Base-by-base conservation (phyloP, 352 stramenopile genomes). In the Pythium biforme region DNA sequence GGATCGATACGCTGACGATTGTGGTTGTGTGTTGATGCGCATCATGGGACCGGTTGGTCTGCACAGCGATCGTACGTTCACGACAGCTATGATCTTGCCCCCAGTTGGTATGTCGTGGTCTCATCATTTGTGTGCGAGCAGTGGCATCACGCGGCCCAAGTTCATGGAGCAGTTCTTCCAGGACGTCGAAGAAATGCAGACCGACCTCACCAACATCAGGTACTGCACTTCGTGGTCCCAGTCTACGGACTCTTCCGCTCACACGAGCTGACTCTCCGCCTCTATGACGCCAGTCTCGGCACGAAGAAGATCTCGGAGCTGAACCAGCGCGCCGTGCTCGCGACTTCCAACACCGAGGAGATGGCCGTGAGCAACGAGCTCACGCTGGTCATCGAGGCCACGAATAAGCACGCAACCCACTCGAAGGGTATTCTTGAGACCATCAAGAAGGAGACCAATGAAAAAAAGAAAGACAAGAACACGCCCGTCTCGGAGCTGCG, bases 151-250 rank as follows among this genome's bases (percentile, higher is more conserved):
- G 60, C 78, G 86, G 3, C 86, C 86, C 48, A 94, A 92, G 64
- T 92, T 93, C 65, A 99, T 98, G 95, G 85, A 96, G 67, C 74
- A 91, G 64, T 99, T 99, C 74, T 99, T 98, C 75, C 76, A 90
- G 48, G 92, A 98, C 62, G 92, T 98, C 12, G 94, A 99, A 59
- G 76, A 88, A 3, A 97, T 99, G 74, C 97, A 98, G 69, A 77
- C 74, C 34, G 88, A 98, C 55, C 95, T 99, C 59, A 77, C 87
- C 39, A 91, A 87, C 39, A 97, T 99, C 51, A 87, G 72, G 73
- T 81, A 46, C 12, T 4, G 8, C 31, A 37, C 29, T 10, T 34
- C 29, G 29, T 37, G 31, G 14, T 46, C 27, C 49, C 52, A 19
- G 8, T 59, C 54, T 19, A 52, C 12, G 31, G 31, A 34, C 31